Base-by-base conservation (phyloP, 805 yeast genomes). In the Wilhelminamyces savonicus region DNA sequence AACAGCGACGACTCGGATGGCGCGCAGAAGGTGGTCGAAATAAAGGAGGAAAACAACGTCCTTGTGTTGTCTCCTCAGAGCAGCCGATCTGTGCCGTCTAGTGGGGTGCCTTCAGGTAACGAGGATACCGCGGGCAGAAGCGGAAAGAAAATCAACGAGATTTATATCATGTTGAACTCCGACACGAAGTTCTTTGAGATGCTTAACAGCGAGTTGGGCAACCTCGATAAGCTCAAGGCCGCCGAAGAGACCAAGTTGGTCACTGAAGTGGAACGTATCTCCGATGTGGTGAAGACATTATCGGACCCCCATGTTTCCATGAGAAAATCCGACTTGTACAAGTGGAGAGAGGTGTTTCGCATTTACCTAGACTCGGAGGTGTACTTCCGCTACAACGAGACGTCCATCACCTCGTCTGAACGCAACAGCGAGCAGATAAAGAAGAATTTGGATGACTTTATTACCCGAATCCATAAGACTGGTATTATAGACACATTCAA, bases 321-420 rank as follows among this genome's bases (percentile, higher is more conserved):
- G 23, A 50, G 50, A 25, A 62, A 58, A 22, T 55, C 66, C 1
- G 90, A 82, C 45, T 56, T 81, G 53, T 77, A 76, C 43, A 61
- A 64, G 7, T 82, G 90, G 90, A 59, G 90, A 34, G 75, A 77
- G 43, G 63, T 82, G 7, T 81, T 82, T 54, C 71, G 67, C 42
- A 51, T 70, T 13, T 82, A 80, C 41, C 63, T 80, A 16, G 88
- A 81, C 38, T 67, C 74, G 15, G 82, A 80, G 39, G 71, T 82
- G 19, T 81, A 74, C 39, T 74, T 78, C 53, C 69, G 66, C 28
- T 61, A 66, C 24, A 62, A 69, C 36, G 81, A 75, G 32, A 42
- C 59, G 2, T 28, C 45, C 3, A 45, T 46, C 21, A 50, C 58
- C 17, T 60, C 67, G 3, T 68, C 73, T 26, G 70, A 71, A 39